Conservation (phyloP, 2,329 filamentous ascomycete species). For the Penicillium sp. region DNA sequence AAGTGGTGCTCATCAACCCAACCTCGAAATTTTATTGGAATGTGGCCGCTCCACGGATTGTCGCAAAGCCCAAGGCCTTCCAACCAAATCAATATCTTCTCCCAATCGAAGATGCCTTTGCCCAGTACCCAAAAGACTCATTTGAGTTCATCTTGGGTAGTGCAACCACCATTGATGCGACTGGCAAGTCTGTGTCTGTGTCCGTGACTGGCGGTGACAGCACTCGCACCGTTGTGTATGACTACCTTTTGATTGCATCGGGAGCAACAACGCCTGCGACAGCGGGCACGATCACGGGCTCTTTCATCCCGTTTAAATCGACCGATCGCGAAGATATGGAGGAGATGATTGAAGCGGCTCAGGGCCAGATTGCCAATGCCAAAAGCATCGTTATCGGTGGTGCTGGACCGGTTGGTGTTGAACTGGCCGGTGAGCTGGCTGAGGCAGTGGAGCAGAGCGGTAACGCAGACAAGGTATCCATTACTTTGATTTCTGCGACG, state of each 20-base stretch:
- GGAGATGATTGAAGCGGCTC: constrained; percentile 31
- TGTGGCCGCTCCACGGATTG: constrained; percentile 49
- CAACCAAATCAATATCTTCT: constrained; percentile 46
- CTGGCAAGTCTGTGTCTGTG: constrained; percentile 43
- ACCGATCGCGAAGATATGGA: constrained; percentile 37
- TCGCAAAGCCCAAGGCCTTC: constrained; percentile 47
- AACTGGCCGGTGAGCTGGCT: constrained; percentile 47
- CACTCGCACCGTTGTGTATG: constrained; percentile 40
- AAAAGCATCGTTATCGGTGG: constrained; percentile 46
- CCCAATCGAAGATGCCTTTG: constrained; percentile 48
- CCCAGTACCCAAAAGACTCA: constrained; percentile 43
- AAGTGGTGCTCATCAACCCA: constrained; percentile 52
- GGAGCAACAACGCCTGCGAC: constrained; percentile 46
- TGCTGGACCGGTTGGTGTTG: constrained; percentile 47
- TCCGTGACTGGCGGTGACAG: constrained; percentile 28
- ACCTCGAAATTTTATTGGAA: constrained; percentile 51
- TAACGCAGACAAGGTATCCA: constrained; percentile 29
- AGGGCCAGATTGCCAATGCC: constrained; percentile 34
- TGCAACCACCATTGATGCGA: constrained; percentile 45
- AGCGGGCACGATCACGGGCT: constrained; percentile 27
- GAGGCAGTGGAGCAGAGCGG: constrained; percentile 31
- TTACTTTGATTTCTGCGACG: constrained; percentile 32
- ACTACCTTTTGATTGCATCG: constrained; percentile 53
- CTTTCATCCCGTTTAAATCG: constrained; percentile 39
- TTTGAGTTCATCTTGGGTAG: constrained; percentile 50